Conservation (phyloP, 306 rosid species). For the Coriaria nepalensis region DNA sequence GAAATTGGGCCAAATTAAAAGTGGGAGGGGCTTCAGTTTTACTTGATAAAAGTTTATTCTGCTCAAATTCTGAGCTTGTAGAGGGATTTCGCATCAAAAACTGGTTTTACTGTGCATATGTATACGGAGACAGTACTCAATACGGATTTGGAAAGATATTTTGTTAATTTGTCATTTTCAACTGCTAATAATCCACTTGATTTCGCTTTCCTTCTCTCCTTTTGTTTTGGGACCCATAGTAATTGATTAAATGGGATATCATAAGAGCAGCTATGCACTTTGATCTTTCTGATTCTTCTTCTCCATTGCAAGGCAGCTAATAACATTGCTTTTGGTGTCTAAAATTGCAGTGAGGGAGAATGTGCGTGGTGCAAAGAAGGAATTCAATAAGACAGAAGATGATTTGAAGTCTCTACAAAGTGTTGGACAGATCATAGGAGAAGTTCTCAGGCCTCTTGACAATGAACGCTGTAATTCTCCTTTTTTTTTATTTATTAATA, state of each 20-base stretch:
- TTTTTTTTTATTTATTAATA: constrained; percentile 1
- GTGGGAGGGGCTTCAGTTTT: too few relatives aligned
- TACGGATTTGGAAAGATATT: too few relatives aligned
- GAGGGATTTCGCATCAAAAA: too few relatives aligned
- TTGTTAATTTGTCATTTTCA: too few relatives aligned
- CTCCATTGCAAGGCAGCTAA: not conserved
- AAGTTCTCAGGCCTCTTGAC: constrained; percentile 94
- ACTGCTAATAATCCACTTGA: not conserved
- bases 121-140: too few relatives aligned
- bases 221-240: not conserved
- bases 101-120: too few relatives aligned
- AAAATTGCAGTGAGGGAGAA: constrained; percentile 67
- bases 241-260: not conserved
- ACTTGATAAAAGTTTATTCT: too few relatives aligned
- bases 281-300: not conserved
- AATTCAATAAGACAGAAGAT: constrained; percentile 90
- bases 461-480: constrained; percentile 62
- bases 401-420: constrained; percentile 96
- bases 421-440: constrained; percentile 90
- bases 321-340: not conserved
- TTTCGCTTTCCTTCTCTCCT: not conserved
- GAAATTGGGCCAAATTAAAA: too few relatives aligned
- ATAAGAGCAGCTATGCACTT: not conserved
- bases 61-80: too few relatives aligned
- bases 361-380: constrained; percentile 61